A percentile compares a stretch with the other conserved stretches of the same genome.
Conservation (phyloP, 805 yeast species). For the Debaryomyces prosopidis region DNA sequence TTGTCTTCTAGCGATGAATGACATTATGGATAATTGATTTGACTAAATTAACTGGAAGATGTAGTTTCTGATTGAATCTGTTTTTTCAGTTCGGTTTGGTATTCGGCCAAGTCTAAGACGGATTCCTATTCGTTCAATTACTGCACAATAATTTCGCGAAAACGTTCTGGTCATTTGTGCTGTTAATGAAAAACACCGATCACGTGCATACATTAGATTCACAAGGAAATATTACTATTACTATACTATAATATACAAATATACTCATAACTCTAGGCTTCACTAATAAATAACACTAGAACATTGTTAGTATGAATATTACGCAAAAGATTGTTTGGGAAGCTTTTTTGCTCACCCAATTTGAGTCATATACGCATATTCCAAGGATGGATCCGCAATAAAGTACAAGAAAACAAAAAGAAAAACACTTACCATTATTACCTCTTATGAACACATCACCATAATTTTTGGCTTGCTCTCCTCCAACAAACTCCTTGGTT, state of each 20-base stretch:
- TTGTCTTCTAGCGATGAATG: slow-evolving; percentile 86
- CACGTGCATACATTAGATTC: too few relatives aligned
- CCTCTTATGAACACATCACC: slow-evolving; percentile 88
- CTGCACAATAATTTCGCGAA: neutral
- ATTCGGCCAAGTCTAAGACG: slow-evolving; percentile 7
- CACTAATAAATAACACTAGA: slow-evolving; percentile 44
- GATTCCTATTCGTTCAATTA: slow-evolving; percentile 8
- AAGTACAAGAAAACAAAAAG: too few relatives aligned
- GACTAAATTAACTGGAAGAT: neutral
- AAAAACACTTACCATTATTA: slow-evolving; percentile 66
- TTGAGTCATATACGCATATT: too few relatives aligned
- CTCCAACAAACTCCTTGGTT: slow-evolving; percentile 63
- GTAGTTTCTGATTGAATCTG: neutral
- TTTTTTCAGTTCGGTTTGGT: slow-evolving; percentile 4
- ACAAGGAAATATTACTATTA: too few relatives aligned
- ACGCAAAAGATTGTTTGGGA: too few relatives aligned
- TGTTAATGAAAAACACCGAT: too few relatives aligned
- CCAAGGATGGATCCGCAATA: too few relatives aligned
- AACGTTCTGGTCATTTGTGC: neutral
- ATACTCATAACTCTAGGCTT: slow-evolving; percentile 18
- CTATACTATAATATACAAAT: neutral
- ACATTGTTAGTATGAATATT: slow-evolving; percentile 17
- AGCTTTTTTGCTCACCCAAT: neutral
- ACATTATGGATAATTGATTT: slow-evolving; percentile 45
- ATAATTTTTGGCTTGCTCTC: slow-evolving; percentile 48